Conservation (phyloP, 768 basidiomycete species). For the Tephrocybe sp. region DNA sequence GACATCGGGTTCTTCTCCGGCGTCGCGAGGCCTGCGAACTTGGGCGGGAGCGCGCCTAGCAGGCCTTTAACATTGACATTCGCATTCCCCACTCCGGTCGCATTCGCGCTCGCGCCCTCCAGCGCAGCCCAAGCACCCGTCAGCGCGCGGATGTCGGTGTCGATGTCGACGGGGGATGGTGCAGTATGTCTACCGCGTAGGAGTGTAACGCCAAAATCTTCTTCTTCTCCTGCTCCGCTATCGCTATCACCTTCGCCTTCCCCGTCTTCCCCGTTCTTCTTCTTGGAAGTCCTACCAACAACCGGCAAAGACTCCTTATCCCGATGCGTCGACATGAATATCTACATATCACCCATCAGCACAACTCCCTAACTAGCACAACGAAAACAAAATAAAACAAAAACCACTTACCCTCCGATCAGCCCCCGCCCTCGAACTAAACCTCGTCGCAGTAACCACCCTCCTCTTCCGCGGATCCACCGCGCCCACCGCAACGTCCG, state of each 20-base stretch:
- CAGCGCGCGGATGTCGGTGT: constrained; percentile 63
- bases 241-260: constrained; percentile 24
- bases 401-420: constrained; percentile 64
- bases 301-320: constrained; percentile 38
- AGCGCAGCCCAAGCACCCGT: constrained; percentile 76
- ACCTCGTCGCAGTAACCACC: constrained; percentile 84
- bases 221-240: constrained; percentile 21
- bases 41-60: constrained; percentile 56
- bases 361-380: constrained; percentile 1
- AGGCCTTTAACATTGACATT: constrained; percentile 63
- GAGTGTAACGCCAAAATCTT: constrained; percentile 3
- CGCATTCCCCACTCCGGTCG: constrained; percentile 28
- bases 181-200: constrained; percentile 19
- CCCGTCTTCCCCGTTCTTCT: constrained; percentile 13
- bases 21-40: constrained; percentile 76
- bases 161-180: constrained; percentile 48
- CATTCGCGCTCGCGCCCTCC: constrained; percentile 28
- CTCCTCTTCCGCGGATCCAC: constrained; percentile 82
- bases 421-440: constrained; percentile 80
- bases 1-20: constrained; percentile 96
- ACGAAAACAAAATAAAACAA: constrained; percentile 1
- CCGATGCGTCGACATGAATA: constrained; percentile 81
- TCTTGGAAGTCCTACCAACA: constrained; percentile 18
- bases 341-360: constrained; percentile 34
- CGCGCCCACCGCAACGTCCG: constrained; percentile 86